Base-by-base conservation (phyloP, 2,329 filamentous ascomycete species). In the Aspergillus tubingensis region DNA sequence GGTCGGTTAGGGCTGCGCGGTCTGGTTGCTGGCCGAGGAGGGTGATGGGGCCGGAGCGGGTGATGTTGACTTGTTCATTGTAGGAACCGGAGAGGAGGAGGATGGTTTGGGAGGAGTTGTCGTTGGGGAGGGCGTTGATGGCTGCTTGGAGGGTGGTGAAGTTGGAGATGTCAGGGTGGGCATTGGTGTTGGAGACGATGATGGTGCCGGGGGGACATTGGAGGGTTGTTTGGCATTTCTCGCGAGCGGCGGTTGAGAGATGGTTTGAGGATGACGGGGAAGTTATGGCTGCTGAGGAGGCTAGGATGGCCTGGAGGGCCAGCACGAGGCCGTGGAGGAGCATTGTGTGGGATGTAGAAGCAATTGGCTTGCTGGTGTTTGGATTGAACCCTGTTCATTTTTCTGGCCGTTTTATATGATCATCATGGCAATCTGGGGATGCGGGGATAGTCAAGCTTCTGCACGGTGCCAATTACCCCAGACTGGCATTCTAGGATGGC, bases 41-140 rank as follows among this genome's bases (percentile, higher is more conserved):
- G 27, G 85, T 87, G 6, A 89, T 75, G 0, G 87, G 86, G 0
- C 83, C 86, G 1, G 77, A 72, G 1, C 87, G 85, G 3, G 87
- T 89, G 61, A 89, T 79, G 64, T 90, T 90, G 62, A 90, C 74
- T 72, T 88, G 86, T 68, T 89, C 87, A 1, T 77, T 83, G 67
- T 89, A 89, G 61, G 79, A 81, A 0, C 87, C 87, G 0, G 85
- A 79, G 0, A 83, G 81, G 49, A 89, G 82, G 11, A 89, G 80
- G 65, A 90, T 88, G 17, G 81, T 80, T 59, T 83, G 77, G 0
- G 81, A 69, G 5, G 74, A 74, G 15, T 76, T 78, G 66, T 83
- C 74, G 52, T 79, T 71, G 0, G 80, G 79, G 3, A 83, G 70
- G 47, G 80, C 80, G 10, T 77, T 68, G 36, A 84, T 76, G 19